Base-by-base conservation (phyloP, 768 basidiomycete genomes). In the Tricholomella constricta region DNA sequence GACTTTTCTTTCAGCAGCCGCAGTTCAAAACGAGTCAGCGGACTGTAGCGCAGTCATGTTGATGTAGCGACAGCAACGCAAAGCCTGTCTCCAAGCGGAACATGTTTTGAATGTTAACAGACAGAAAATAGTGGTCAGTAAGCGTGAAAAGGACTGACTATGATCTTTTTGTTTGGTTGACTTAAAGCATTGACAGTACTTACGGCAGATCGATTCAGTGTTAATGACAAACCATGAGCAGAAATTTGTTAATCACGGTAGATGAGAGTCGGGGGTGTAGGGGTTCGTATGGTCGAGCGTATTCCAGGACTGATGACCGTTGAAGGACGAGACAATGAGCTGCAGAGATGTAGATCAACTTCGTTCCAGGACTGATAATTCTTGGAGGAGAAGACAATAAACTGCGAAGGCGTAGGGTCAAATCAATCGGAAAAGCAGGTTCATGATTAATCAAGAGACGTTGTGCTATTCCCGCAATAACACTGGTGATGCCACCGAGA, bases 161-260 rank as follows among this genome's bases (percentile, higher is more conserved):
- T n/a, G n/a, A n/a, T n/a, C n/a, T n/a, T n/a, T n/a, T n/a, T n/a
- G n/a, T n/a, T n/a, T n/a, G n/a, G n/a, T n/a, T n/a, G n/a, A n/a
- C n/a, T n/a, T n/a, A n/a, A n/a, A n/a, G n/a, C n/a, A n/a, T n/a
- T n/a, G n/a, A n/a, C n/a, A n/a, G n/a, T n/a, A n/a, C n/a, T n/a
- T n/a, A n/a, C n/a, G n/a, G n/a, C n/a, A 52, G 6, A 70, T 56
- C n/a, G 62, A 48, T 9, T 40, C 26, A 19, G 72, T 69, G 1
- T 73, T 60, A 0, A 60, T 56, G 8, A 66, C 54, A 55, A 82
- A 73, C 3, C 76, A 51, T 0, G 40, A 79, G 78, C 1, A 86
- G 61, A 59, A 85, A 80, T 0, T 56, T 27, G 1, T 67, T 53
- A 4, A 60, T 20, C 5, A 85, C 58, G n/a, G 66, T 53, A 15